Evolutionary conservation across 1,139 yeast species (phyloP), one percentile per base, ranked within the genome.

Genomic region (Tardiomyces depauwii): DNA sequence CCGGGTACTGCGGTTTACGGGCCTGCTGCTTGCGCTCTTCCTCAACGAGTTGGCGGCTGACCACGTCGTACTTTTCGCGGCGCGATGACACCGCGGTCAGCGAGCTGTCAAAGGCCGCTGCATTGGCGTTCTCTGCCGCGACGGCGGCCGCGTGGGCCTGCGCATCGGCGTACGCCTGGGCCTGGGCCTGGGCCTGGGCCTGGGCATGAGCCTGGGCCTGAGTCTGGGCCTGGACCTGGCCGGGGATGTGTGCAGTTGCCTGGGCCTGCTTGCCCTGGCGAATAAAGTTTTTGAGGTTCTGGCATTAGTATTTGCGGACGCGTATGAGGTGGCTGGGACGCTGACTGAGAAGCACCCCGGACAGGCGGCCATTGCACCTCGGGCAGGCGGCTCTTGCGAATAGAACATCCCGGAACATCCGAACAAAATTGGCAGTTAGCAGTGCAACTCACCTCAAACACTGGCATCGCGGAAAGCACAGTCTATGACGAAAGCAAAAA

Each of bases 241-340:
- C 28, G 18, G 10, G 12, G 43, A 19, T 18, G 12, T 10, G 38
- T n/a, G 32, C 40, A 27, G 30, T 21, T 13, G 49, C 53, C 44
- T 58, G 64, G 51, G 93, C 93, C 60, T 83, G 86, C 56, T 78
- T 82, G 32, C 95, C 94, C 56, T 84, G 93, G 56, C 94, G 79
- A 50, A 85, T 84, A 60, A 84, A 82, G 55, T 87, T 86, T 63
- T 80, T 81, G 50, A 84, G 68, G 60, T 83, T 83, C 72, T 74
- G 36, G 10, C 36, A 11, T 30, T 30, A 30, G 36, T 30, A 4
- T n/a, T n/a, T n/a, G n/a, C n/a, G n/a, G n/a, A n/a, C n/a, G n/a
- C n/a, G n/a, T n/a, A n/a, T n/a, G n/a, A n/a, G n/a, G n/a, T n/a
- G n/a, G n/a, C n/a, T n/a, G n/a, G n/a, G n/a, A n/a, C n/a, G n/a